Percentiles rank a stretch among this genome's conserved stretches.
phyloP scores from a whole-genome alignment of 1,284 basidiomycete species.

The Sutorius eximius region DNA sequence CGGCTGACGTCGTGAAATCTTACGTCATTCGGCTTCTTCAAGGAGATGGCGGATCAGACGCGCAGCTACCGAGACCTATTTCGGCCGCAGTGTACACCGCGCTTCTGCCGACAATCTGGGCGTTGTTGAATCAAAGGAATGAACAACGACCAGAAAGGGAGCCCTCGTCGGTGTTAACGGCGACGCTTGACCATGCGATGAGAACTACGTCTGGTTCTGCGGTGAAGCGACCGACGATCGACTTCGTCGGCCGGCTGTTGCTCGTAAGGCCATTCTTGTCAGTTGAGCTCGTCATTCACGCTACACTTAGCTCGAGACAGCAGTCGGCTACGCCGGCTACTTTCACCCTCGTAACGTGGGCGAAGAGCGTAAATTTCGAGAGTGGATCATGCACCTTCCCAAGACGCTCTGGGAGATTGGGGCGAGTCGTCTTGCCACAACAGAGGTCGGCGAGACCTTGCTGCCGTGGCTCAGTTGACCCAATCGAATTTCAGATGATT shows the following conservation, averaged over 20 bases:
- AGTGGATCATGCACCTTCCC: constrained; percentile 72
- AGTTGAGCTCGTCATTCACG: neutral
- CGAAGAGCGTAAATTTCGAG: constrained; percentile 45
- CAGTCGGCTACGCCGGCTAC: constrained; percentile 51
- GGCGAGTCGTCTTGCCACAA: constrained; percentile 50
- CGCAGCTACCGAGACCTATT: constrained; percentile 48
- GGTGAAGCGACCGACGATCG: constrained; percentile 63
- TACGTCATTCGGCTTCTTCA: constrained; percentile 72
- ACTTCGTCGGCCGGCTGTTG: constrained; percentile 69
- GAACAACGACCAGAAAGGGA: constrained; percentile 23
- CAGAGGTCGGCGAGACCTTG: constrained; percentile 50
- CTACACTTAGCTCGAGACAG: constrained; percentile 56
- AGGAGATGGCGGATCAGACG: constrained; percentile 47
- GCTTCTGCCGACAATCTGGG: constrained; percentile 84
- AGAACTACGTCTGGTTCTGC: constrained; percentile 56
- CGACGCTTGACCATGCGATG: constrained; percentile 59
- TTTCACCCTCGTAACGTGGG: constrained; percentile 42
- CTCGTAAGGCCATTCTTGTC: constrained; percentile 48
- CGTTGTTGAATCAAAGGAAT: constrained; percentile 56
- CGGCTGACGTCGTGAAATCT: constrained; percentile 57
- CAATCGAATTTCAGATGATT: constrained; percentile 45
- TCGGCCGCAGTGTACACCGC: constrained; percentile 64
- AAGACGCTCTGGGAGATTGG: constrained; percentile 84
- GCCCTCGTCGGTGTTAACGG: constrained; percentile 43
- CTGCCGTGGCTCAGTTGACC: constrained; percentile 10